Evolutionary conservation across 768 basidiomycete genomes (phyloP), one percentile per base, ranked within the genome.

Genomic region (Termitomyces sp.): DNA sequence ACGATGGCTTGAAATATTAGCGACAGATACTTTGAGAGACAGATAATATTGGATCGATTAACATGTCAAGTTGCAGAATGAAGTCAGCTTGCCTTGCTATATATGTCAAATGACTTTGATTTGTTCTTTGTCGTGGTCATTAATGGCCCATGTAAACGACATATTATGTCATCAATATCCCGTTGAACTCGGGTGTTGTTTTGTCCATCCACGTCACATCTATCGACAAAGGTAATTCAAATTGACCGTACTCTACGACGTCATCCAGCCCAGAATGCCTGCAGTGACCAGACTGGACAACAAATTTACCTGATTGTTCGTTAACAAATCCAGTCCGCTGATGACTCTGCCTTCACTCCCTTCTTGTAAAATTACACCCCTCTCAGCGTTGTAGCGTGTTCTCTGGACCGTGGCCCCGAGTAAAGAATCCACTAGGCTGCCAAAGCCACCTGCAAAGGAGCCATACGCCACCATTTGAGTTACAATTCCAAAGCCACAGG

Each of bases 341-440:
- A 89, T 72, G 12, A 82, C 76, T 30, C 59, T 66, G 4, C 59
- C 61, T 36, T 61, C 62, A 12, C 70, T 69, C 1, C 74, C 76
- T 63, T 90, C 85, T 50, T 87, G 85, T 15, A 92, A 75, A 51
- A 97, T 78, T 46, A 80, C 73, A 65, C 85, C 85, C 62, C 78
- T 80, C 22, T 76, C 74, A 47, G 73, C 73, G 6, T 88, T 87
- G 72, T 87, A 96, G 30, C 86, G 81, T 4, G 93, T 93, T 55
- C 80, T 76, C 65, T 98, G 95, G 0, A 96, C 69, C 6, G 91
- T 93, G 6, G 95, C 93, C 2, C 95, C 95, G 18, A 97, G 76
- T 13, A 97, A 45, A 0, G 91, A 94, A 69, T 98, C 95, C 52
- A 91, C 88, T 72, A 93, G 68, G 49, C 92, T 94, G 16, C 93